A percentile compares a stretch with the other conserved stretches of the same genome.
Evolutionary conservation across 2,329 filamentous ascomycete species (phyloP).

Genomic region (Penicillium sp.): DNA sequence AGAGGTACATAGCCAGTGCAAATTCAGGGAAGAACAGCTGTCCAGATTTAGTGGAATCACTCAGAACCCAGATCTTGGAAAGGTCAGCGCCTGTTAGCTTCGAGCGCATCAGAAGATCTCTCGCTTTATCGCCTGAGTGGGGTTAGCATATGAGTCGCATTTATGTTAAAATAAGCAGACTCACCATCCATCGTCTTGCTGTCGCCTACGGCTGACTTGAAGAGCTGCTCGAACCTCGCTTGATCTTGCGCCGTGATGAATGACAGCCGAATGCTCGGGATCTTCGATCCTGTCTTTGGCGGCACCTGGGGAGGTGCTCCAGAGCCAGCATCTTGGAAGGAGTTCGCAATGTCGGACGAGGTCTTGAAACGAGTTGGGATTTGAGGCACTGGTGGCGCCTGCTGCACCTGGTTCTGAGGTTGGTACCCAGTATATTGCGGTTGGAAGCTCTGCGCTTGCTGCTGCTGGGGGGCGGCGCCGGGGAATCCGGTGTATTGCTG

Average conservation of each 20-base stretch:
- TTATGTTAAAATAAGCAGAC: not conserved
- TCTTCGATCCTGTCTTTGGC: constrained; percentile 68
- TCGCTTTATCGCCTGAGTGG: constrained; percentile 71
- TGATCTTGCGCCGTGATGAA: constrained; percentile 97
- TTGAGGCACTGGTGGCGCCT: constrained; percentile 24
- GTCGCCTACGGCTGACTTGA: constrained; percentile 90
- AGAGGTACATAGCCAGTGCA: constrained; percentile 96
- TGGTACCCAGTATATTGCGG: constrained; percentile 64
- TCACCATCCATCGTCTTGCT: constrained; percentile 77
- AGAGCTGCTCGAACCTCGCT: constrained; percentile 94
- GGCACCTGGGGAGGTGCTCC: constrained; percentile 62
- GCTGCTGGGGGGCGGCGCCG: constrained; percentile 40
- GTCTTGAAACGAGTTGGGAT: constrained; percentile 61
- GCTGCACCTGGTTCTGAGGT: constrained; percentile 40
- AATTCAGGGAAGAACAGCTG: constrained; percentile 98
- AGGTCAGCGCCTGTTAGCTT: constrained; percentile 83
- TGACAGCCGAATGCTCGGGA: constrained; percentile 89
- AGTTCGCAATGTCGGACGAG: constrained; percentile 65
- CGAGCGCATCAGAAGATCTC: constrained; percentile 84
- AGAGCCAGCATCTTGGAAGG: constrained; percentile 51
- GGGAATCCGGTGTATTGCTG: constrained; percentile 53
- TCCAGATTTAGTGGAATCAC: constrained; percentile 93
- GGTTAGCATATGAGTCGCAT: constrained; percentile 16
- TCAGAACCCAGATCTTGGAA: constrained; percentile 91
- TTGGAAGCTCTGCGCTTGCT: constrained; percentile 45